A percentile compares a stretch with the other conserved stretches of the same genome.
Evolutionary conservation across 805 yeast species (phyloP).

Genomic region (Candida adriatica): DNA sequence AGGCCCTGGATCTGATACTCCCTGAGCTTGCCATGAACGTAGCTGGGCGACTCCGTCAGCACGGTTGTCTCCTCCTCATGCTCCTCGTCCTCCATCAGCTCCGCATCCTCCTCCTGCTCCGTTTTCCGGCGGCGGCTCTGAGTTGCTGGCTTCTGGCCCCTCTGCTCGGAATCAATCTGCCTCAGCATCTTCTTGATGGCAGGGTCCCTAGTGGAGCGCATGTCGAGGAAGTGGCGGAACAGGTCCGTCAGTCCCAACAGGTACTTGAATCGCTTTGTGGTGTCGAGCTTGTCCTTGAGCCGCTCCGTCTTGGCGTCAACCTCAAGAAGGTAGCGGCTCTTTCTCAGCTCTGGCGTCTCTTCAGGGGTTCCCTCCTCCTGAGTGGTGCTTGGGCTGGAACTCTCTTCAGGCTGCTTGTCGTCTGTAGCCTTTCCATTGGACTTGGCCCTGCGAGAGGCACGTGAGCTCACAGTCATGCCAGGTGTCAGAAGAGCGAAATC

Average conservation of each 20-base stretch:
- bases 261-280: constrained; percentile 75
- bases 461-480: no score
- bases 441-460: no score
- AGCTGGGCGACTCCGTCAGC: constrained; percentile 82
- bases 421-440: no score
- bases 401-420: no score
- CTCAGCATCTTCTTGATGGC: constrained; percentile 55
- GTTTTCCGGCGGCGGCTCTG: constrained; percentile 68
- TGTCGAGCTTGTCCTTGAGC: constrained; percentile 51
- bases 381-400: no score
- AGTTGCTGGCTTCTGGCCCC: constrained; percentile 17
- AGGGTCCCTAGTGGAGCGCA: constrained; percentile 74
- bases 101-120: constrained; percentile 95
- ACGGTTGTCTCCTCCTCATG: constrained; percentile 57
- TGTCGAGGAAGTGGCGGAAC: constrained; percentile 81
- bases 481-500: no score
- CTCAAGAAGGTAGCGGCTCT: constrained; percentile 40
- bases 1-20: constrained; percentile 94
- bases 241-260: constrained; percentile 76
- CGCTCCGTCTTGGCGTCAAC: constrained; percentile 54
- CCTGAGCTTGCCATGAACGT: constrained; percentile 68
- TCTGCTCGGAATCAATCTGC: constrained; percentile 45
- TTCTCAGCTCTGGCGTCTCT: constrained; percentile 34
- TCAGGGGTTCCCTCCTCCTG: no score
- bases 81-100: constrained; percentile 76